Base-by-base conservation (phyloP, 208 protist genomes). In the Trypanosoma cruzi region DNA sequence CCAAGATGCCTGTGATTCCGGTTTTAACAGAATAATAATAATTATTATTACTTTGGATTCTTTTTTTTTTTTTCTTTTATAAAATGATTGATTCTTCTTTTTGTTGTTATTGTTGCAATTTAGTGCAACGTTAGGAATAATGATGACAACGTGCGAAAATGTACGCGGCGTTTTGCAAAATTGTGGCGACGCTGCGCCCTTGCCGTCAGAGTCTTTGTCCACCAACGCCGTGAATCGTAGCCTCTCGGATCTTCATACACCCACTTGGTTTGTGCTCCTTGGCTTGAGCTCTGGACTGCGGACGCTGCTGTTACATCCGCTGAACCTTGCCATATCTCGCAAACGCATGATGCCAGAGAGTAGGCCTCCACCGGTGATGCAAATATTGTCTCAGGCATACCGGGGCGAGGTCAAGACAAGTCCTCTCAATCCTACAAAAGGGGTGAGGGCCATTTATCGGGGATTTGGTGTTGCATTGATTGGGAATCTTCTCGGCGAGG, bases 171-270 rank as follows among this genome's bases (percentile, higher is more conserved):
- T 24, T 31, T 37, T 24, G 20, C 32, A 62, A 6, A 54, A 29
- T 46, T 22, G 6, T 7, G 18, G 29, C n/a, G 18, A 4, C 34
- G 24, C 22, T 36, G 16, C 29, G 3, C 3, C n/a, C 2, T 26
- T 28, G 5, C 24, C 50, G 5, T 63, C 67, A 6, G 37, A 36
- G 0, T 62, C 37, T 16, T 44, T 77, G 49, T 73, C 64, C 10
- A 92, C 88, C 0, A 96, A 90, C 54, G 91, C 91, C 6, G 88
- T 94, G 37, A 94, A 72, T 18, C 86, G 91, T 14, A 75, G 73
- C 66, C 70, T 93, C 56, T 93, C 86, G 34, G 83, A 96, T 68
- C 61, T 96, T 34, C 86, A 96, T 77, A 74, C 77, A 14, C 84
- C 88, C 37, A 94, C 88, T 6, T 96, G 91, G 89, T 60, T 93